Evolutionary conservation across 139 green algal species (phyloP), one percentile per base, ranked within the genome.

Genomic region (Chlorella vulgaris): DNA sequence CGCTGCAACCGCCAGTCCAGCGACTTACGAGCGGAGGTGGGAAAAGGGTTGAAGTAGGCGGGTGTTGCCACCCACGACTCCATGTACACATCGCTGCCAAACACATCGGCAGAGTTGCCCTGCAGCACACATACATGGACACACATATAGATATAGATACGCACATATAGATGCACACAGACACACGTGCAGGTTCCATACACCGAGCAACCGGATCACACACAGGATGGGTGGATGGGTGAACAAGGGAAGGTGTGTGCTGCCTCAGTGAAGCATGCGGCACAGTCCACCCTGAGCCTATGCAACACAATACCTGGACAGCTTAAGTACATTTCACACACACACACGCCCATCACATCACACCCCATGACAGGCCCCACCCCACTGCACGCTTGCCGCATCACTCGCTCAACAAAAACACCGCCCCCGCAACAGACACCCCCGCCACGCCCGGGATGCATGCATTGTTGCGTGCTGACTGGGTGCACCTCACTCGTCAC

Each of bases 61-160:
- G 74, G 53, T 13, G 83, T 84, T 24, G 68, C 68, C 66, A 87
- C 83, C 83, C 83, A 87, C 50, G 63, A 81, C 78, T 87, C 83
- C 77, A 87, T 84, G 75, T 87, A 87, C 0, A 87, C 77, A 26
- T 87, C 83, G 38, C 81, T 69, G 18, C 83, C 83, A 80, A 87
- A 87, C 50, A 87, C 83, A 4, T 74, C 69, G 1, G 83, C 83
- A 26, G 15, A n/a, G 76, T 87, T 87, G 65, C 69, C 47, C 74
- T 83, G 63, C 67, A 47, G 0, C 10, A 19, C 5, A 33, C 58
- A 66, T n/a, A 15, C 28, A 38, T 29, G 53, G 8, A 51, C 26
- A 2, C 35, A 29, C 15, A 74, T 38, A 19, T 24, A 39, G 4
- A 67, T 55, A 24, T 15, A 8, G 1, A 53, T 8, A 73, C n/a